A percentile compares a stretch with the other conserved stretches of the same genome.
These are phyloP conservation scores for Phytophthora megakarya DNA, from an alignment of 352 stramenopile genomes.

Conservation along the genomic window DNA sequence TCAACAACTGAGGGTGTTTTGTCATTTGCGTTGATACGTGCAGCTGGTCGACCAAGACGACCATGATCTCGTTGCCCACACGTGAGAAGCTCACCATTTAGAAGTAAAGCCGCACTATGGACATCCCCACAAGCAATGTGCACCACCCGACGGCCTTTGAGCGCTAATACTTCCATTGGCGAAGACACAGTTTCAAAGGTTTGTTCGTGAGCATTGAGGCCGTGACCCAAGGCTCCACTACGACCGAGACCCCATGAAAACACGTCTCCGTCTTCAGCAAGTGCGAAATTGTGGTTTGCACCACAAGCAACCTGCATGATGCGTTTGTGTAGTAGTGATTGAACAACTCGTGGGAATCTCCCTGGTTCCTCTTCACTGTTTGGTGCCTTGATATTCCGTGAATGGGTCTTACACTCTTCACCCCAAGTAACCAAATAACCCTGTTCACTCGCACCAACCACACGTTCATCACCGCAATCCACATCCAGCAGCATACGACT, in stretches of 20 bases:
- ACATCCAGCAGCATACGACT: slow-evolving; percentile 65
- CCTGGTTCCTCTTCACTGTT: neutral
- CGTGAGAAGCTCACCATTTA: slow-evolving; percentile 53
- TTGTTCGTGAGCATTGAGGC: slow-evolving; percentile 38
- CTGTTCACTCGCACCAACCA: slow-evolving; percentile 70
- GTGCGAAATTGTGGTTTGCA: slow-evolving; percentile 57
- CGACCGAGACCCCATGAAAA: slow-evolving; percentile 69
- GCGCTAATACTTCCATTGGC: slow-evolving; percentile 57
- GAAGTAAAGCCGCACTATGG: slow-evolving; percentile 58
- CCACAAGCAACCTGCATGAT: slow-evolving; percentile 69
- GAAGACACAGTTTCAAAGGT: slow-evolving; percentile 39
- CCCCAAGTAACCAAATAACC: slow-evolving; percentile 81
- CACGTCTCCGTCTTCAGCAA: slow-evolving; percentile 66
- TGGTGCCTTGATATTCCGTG: slow-evolving; percentile 26
- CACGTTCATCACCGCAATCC: slow-evolving; percentile 61
- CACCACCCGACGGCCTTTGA: slow-evolving; percentile 46
- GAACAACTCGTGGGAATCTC: slow-evolving; percentile 34
- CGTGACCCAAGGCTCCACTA: slow-evolving; percentile 62
- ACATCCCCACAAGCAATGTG: slow-evolving; percentile 63
- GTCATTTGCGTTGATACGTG: neutral
- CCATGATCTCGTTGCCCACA: slow-evolving; percentile 66
- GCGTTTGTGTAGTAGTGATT: slow-evolving; percentile 61
- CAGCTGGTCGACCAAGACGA: slow-evolving; percentile 46
- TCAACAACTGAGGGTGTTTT: slow-evolving; percentile 1
- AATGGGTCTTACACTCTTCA: slow-evolving; percentile 44